phyloP scores from a whole-genome alignment of 495 filamentous ascomycete genomes.

The Xylaria palmicola region DNA sequence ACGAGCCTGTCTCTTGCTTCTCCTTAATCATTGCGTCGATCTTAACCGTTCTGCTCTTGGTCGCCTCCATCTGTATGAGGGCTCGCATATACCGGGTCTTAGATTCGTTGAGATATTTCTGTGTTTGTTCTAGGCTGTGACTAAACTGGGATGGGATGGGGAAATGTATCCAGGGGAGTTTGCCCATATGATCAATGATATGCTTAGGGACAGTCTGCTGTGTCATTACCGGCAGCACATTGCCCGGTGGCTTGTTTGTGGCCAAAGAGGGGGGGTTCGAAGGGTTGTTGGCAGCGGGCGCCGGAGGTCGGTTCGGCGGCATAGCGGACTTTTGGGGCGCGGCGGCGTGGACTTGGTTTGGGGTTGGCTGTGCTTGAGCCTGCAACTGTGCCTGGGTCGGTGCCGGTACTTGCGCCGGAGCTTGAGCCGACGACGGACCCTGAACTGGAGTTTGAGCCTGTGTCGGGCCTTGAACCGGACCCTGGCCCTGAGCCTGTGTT shows the following conservation, averaged over 20 bases:
- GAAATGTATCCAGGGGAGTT: slow-evolving; percentile 34
- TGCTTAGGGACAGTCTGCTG: slow-evolving; percentile 21
- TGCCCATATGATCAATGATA: slow-evolving; percentile 37
- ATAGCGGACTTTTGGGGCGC: slow-evolving; percentile 20
- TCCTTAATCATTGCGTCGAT: slow-evolving; percentile 35
- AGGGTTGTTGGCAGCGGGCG: slow-evolving; percentile 1
- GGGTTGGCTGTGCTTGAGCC: slow-evolving; percentile 1
- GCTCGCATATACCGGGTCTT: slow-evolving; percentile 34
- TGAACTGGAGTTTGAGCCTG: neutral
- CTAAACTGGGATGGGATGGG: slow-evolving; percentile 15
- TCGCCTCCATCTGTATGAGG: slow-evolving; percentile 37
- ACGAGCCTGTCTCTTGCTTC: slow-evolving; percentile 29
- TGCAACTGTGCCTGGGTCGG: slow-evolving; percentile 11
- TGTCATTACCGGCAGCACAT: slow-evolving; percentile 6
- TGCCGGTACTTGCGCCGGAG: slow-evolving; percentile 14
- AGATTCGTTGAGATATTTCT: slow-evolving; percentile 33
- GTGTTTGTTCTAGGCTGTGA: slow-evolving; percentile 23
- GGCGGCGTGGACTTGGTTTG: slow-evolving; percentile 13
- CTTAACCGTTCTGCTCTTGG: slow-evolving; percentile 20
- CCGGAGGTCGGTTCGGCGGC: slow-evolving; percentile 24
- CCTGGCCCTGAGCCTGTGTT: neutral
- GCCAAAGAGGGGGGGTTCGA: too few relatives aligned
- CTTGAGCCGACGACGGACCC: slow-evolving; percentile 4
- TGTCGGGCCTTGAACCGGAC: neutral
- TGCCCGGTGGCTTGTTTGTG: too few relatives aligned